These are phyloP conservation scores for Leccinum subtestaceum DNA, from an alignment of 768 basidiomycete genomes.

Conservation along the genomic window DNA sequence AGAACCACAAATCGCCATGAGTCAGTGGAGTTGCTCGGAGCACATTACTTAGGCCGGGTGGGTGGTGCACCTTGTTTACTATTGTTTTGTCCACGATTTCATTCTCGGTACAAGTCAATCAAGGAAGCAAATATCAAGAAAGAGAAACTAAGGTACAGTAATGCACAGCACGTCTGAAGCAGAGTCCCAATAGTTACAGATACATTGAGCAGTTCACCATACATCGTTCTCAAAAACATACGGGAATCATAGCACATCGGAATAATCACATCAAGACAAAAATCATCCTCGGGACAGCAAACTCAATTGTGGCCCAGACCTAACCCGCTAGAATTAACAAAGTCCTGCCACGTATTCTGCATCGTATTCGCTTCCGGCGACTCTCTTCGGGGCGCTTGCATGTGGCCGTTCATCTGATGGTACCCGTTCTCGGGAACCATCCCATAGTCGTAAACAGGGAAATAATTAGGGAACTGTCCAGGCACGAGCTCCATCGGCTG, in stretches of 20 bases:
- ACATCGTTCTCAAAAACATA: conserved; percentile 10
- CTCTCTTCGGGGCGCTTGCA: conserved; percentile 32
- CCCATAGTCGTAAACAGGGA: conserved; percentile 74
- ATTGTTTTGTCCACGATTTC: conserved; percentile 18
- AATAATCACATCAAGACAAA: conserved; percentile 7
- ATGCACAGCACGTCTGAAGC: conserved; percentile 1
- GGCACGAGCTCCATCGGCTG: conserved; percentile 33
- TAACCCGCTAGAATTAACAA: conserved; percentile 40
- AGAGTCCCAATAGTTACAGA: conserved; percentile 20
- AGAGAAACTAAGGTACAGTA: conserved; percentile 12
- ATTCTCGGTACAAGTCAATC: background rate
- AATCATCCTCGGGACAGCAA: background rate
- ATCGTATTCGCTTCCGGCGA: conserved; percentile 59
- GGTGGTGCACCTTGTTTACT: conserved; percentile 16
- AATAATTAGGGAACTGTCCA: conserved; percentile 60
- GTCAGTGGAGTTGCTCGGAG: background rate
- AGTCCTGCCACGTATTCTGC: conserved; percentile 64
- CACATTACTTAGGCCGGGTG: conserved; percentile 1
- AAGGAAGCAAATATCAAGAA: conserved; percentile 1
- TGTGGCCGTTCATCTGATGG: conserved; percentile 41
- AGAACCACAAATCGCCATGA: conserved; percentile 58
- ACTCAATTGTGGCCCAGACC: conserved; percentile 14
- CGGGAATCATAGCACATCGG: conserved; percentile 9
- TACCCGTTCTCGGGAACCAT: conserved; percentile 32
- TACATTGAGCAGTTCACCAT: conserved; percentile 7